Evolutionary conservation across 176 grass and related monocot genomes (phyloP).

Genomic region (Echinochloa phyllopogon): DNA sequence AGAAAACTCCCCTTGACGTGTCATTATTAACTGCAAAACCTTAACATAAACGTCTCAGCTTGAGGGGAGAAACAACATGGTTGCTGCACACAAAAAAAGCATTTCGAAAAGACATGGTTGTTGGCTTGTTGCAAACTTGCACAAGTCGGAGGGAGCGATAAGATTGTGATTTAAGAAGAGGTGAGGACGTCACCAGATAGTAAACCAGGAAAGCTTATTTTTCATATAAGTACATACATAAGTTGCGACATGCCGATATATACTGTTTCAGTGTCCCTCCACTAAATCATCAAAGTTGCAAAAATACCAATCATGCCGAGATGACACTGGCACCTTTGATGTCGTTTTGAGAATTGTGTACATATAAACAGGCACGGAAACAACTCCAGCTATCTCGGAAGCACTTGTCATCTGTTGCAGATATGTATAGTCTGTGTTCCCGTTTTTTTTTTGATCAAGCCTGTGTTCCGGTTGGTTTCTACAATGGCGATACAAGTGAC

Average conservation of each 20-base stretch:
- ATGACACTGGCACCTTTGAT: background rate
- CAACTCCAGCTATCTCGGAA: background rate
- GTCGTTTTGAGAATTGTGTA: background rate
- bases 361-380: background rate
- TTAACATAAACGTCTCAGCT: background rate
- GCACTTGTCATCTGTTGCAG: background rate
- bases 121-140: too few relatives aligned
- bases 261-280: too few relatives aligned
- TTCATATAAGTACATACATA: too few relatives aligned
- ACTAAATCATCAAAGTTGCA: background rate
- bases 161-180: background rate
- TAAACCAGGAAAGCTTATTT: background rate
- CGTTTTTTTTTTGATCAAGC: too few relatives aligned
- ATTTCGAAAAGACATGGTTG: too few relatives aligned
- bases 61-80: too few relatives aligned
- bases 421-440: too few relatives aligned
- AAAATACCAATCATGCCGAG: background rate
- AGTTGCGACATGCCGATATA: too few relatives aligned
- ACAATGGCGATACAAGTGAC: background rate
- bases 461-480: background rate
- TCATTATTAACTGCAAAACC: background rate
- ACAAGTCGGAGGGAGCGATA: background rate
- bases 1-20: background rate
- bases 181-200: background rate
- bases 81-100: too few relatives aligned